A percentile compares a stretch with the other conserved stretches of the same genome.
These are phyloP conservation scores for Sanghuangporus baumii DNA, from an alignment of 1,284 basidiomycete species.

Conservation along the genomic window DNA sequence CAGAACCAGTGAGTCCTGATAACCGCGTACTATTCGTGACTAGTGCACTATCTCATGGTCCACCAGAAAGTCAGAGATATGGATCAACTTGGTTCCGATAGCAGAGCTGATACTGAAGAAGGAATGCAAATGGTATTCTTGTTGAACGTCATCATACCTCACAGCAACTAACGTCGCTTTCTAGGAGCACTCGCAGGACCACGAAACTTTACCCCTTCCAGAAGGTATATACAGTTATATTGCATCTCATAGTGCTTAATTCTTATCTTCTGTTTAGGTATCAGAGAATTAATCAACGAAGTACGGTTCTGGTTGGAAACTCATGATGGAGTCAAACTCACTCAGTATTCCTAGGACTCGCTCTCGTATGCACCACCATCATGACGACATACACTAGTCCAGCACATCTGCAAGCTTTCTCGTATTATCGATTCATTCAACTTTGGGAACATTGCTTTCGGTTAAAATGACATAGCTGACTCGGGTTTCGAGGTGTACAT, in stretches of 20 bases:
- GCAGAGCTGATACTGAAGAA: constrained; percentile 11
- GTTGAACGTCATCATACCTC: background rate
- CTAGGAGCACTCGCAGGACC: background rate
- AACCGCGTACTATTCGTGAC: background rate
- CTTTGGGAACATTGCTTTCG: background rate
- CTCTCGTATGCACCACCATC: constrained; percentile 6
- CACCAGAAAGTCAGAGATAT: background rate
- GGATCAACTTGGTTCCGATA: background rate
- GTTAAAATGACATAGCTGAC: background rate
- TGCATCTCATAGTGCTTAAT: background rate
- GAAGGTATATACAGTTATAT: constrained; percentile 1
- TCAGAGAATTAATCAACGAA: constrained; percentile 16
- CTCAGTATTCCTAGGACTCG: constrained; percentile 4
- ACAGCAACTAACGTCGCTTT: background rate
- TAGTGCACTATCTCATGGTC: background rate
- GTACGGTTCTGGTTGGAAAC: background rate
- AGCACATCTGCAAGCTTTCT: background rate
- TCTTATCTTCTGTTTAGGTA: background rate
- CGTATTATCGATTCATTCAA: background rate
- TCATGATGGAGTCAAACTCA: background rate
- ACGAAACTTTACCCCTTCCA: constrained; percentile 6
- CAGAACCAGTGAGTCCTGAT: background rate
- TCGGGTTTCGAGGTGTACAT: constrained; percentile 1
- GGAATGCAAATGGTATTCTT: background rate
- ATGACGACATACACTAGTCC: background rate